A percentile compares a stretch with the other conserved stretches of the same genome.
Conservation (phyloP, 2,329 filamentous ascomycete genomes). For the Trichoderma asperellum region DNA sequence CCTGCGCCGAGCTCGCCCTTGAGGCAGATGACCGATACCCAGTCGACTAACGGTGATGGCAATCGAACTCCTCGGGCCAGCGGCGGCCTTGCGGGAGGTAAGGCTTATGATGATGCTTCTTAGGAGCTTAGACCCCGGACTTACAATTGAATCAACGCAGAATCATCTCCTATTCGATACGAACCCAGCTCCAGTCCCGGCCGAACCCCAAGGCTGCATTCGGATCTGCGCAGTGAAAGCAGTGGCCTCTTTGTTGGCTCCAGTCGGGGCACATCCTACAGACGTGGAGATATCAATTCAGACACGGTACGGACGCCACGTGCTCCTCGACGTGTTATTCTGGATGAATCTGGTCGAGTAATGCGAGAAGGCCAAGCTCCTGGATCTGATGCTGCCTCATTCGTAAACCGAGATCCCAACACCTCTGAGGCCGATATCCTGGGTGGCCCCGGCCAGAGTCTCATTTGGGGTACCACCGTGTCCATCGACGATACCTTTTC, state of each 20-base stretch:
- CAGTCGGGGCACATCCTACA: conserved; percentile 58
- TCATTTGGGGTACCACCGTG: conserved; percentile 98
- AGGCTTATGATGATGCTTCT: conserved; percentile 33
- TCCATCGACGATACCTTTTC: conserved; percentile 88
- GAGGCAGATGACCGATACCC: conserved; percentile 61
- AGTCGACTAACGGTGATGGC: conserved; percentile 54
- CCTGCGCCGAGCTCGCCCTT: conserved; percentile 62
- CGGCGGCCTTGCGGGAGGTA: conserved; percentile 65
- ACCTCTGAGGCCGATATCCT: conserved; percentile 91
- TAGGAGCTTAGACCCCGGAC: not conserved
- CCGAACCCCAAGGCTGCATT: conserved; percentile 63
- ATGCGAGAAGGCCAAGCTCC: conserved; percentile 56
- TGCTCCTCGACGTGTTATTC: conserved; percentile 57
- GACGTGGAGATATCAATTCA: conserved; percentile 86
- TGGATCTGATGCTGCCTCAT: conserved; percentile 63
- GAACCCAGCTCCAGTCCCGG: conserved; percentile 86
- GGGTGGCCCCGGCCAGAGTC: conserved; percentile 77
- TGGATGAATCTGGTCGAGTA: conserved; percentile 63
- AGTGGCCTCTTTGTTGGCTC: conserved; percentile 81
- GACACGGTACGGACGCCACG: conserved; percentile 66
- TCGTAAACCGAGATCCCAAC: conserved; percentile 70
- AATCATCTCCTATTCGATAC: conserved; percentile 91
- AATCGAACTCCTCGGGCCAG: conserved; percentile 74
- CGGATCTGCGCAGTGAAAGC: conserved; percentile 78
- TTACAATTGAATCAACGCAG: conserved; percentile 49